Evolutionary conservation across 148 eudicot genomes (phyloP), one percentile per base, ranked within the genome.

Genomic region (Polygonum maritimum): DNA sequence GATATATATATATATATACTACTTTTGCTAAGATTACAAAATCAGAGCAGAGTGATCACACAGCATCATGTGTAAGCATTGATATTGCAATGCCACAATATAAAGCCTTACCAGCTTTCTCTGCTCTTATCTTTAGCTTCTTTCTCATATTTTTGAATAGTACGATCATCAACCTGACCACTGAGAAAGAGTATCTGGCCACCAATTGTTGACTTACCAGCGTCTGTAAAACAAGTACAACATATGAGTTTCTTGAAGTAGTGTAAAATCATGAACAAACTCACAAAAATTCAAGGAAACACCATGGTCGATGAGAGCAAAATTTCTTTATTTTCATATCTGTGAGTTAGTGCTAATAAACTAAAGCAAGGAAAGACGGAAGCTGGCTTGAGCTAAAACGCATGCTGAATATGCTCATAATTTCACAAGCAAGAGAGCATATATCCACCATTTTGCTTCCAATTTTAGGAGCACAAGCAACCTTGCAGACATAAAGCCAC

Each of bases 91-190:
- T 15, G 21, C 57, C 57, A 52, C 57, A 6, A 65, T 1, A 65
- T 65, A 33, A 31, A 33, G 71, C 38, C 94, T 86, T 70, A 95
- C 99, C 99, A 96, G 83, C 99, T 96, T 82, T 96, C 98, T 83
- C 99, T 85, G 67, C 85, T 89, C 80, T 96, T 96, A 51, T 96
- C 99, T 82, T 91, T 96, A 2, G 99, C 99, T 86, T 96, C 99
- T 84, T 86, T 96, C 75, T 96, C 99, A 45, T 96, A 96, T 78
- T 96, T 95, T 74, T 96, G 98, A 79, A 96, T 96, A 4, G 98
- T 96, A 5, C 99, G 92, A 2, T 96, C 97, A 83, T 96, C 99
- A 76, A 96, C 99, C 78, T 92, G 98, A 19, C 98, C 99, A 76
- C 99, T 96, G 16, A 96, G 98, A 76, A 86, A 88, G 65, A 96